A percentile compares a stretch with the other conserved stretches of the same genome.
Conservation (phyloP, 2,329 filamentous ascomycete genomes). For the Nothophaeocryptopus gaeumannii region DNA sequence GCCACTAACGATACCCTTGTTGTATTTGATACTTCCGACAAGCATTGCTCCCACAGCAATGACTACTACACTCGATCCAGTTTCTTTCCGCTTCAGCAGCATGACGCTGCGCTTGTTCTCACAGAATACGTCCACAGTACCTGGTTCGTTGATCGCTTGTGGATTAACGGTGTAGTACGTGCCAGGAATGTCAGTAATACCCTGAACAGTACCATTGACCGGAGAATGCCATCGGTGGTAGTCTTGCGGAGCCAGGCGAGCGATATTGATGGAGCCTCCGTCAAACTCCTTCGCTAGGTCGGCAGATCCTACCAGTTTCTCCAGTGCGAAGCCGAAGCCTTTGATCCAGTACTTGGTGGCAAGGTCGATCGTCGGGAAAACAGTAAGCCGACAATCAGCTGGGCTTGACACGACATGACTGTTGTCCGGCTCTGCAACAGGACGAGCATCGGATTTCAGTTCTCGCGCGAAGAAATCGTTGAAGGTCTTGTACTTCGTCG, state of each 20-base stretch:
- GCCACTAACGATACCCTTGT: conserved; percentile 36
- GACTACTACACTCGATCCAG: conserved; percentile 34
- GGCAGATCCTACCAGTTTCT: conserved; percentile 30
- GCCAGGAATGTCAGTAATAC: conserved; percentile 39
- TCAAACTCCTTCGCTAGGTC: conserved; percentile 35
- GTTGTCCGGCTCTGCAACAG: conserved; percentile 38
- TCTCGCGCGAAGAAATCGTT: conserved; percentile 45
- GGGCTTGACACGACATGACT: conserved; percentile 33
- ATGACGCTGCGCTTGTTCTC: conserved; percentile 44
- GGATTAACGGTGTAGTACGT: conserved; percentile 45
- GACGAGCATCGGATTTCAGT: conserved; percentile 37
- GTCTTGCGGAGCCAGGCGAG: conserved; percentile 43
- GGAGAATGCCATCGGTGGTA: conserved; percentile 44
- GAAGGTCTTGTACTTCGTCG: conserved; percentile 40
- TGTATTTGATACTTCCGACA: conserved; percentile 43
- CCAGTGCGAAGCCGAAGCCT: conserved; percentile 40
- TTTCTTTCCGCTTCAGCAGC: conserved; percentile 34
- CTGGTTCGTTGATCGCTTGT: conserved; percentile 42
- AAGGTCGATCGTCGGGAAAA: conserved; percentile 38
- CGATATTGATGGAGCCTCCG: conserved; percentile 39
- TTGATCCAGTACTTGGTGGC: conserved; percentile 46
- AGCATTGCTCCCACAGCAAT: conserved; percentile 47
- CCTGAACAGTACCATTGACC: conserved; percentile 33
- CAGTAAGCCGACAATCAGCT: conserved; percentile 42
- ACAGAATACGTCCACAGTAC: conserved; percentile 43